Evolutionary conservation across 1,284 basidiomycete species (phyloP), one percentile per base, ranked within the genome.

Genomic region (Sphaerobolus stellatus): DNA sequence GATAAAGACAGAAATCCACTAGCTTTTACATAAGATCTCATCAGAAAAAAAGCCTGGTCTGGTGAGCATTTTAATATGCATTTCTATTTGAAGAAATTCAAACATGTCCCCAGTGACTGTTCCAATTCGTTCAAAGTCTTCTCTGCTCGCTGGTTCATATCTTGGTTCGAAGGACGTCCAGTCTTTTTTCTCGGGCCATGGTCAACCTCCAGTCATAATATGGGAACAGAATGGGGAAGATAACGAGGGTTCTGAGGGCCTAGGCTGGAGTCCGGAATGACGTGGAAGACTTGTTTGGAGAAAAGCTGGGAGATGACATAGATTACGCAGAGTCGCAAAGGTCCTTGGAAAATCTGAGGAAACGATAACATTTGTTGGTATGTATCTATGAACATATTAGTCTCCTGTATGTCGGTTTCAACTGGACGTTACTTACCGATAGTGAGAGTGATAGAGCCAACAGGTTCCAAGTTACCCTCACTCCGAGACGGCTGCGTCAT

Each of bases 91-190:
- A n/a, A n/a, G n/a, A n/a, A n/a, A n/a, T n/a, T n/a, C n/a, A n/a
- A n/a, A n/a, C n/a, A n/a, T n/a, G n/a, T n/a, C 11, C 14, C 45
- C 13, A 51, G 7, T 27, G 31, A 49, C 14, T 11, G 11, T 24
- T 54, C 45, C n/a, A 54, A 16, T 14, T 34, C 46, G 7, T 44
- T 25, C 9, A 54, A 14, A 6, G 45, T 38, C 14, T 52, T 43
- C 1, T 52, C 47, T 16, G 46, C 45, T 28, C 52, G 31, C 24
- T 49, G 52, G 9, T 27, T 48, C 62, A 78, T 82, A 48, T 86
- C 85, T 5, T 80, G 75, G 61, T 76, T 84, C 6, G 84, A 79
- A 0, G 85, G 86, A 1, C 88, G 77, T 4, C 88, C 88, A n/a
- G 34, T 56, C 64, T 78, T 84, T 65, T 85, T 83, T 67, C 80